These are phyloP conservation scores for Betula pendula DNA, from an alignment of 306 rosid genomes.

Conservation along the genomic window DNA sequence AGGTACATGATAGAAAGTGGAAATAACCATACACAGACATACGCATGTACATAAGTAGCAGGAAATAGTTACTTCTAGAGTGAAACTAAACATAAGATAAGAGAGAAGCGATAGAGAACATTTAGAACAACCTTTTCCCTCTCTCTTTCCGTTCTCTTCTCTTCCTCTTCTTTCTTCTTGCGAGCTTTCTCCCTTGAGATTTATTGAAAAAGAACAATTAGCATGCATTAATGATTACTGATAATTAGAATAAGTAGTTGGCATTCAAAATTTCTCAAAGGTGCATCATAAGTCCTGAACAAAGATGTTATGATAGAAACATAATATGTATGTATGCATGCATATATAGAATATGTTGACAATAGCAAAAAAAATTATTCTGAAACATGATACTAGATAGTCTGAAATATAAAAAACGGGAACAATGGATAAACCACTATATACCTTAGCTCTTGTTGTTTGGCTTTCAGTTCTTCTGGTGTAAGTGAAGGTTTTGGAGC, in stretches of 20 bases:
- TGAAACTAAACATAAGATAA: constrained; percentile 13
- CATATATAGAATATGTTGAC: not conserved
- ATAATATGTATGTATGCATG: not conserved
- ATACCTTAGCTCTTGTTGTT: constrained; percentile 93
- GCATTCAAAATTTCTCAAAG: not conserved
- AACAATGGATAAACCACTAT: constrained; percentile 1
- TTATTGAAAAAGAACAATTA: constrained; percentile 16
- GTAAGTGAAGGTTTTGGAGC: constrained; percentile 88
- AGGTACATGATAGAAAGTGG: not conserved
- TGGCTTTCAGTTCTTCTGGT: constrained; percentile 78
- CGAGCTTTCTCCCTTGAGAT: constrained; percentile 88
- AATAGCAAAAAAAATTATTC: not conserved
- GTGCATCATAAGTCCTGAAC: constrained; percentile 19
- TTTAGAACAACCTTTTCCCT: constrained; percentile 70
- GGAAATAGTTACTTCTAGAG: not conserved
- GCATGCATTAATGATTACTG: constrained; percentile 7
- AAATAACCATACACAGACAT: not conserved
- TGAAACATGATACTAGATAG: not conserved
- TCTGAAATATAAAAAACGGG: not conserved
- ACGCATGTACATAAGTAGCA: not conserved
- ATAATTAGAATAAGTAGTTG: constrained; percentile 6
- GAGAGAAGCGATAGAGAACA: constrained; percentile 25
- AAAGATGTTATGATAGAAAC: not conserved
- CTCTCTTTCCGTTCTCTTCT: constrained; percentile 78
- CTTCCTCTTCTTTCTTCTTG: constrained; percentile 99